These are phyloP conservation scores for Metrosideros polymorpha DNA, from an alignment of 441 rosid genomes.

Conservation along the genomic window DNA sequence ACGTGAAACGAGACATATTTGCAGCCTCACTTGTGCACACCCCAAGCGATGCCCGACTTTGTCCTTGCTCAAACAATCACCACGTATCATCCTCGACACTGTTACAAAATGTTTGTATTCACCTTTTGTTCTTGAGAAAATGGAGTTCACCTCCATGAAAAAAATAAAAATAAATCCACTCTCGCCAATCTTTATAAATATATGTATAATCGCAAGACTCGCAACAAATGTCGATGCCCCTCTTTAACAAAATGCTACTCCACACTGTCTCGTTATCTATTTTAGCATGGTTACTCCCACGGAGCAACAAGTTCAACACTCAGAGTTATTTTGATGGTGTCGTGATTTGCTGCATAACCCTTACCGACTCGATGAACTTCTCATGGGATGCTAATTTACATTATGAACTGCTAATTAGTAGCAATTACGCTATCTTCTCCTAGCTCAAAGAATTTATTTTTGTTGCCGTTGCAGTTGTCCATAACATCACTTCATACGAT, in stretches of 20 bases:
- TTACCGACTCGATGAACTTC: not conserved
- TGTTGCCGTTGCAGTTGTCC: rapidly evolving
- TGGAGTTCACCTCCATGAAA: not conserved
- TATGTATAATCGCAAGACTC: not conserved
- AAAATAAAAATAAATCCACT: not conserved
- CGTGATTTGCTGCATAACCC: too few species aligned
- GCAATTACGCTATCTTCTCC: not conserved
- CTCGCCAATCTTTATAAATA: not conserved
- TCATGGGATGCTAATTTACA: not conserved
- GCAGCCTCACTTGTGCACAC: not conserved
- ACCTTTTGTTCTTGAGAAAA: not conserved
- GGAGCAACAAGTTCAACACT: not conserved
- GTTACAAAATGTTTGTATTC: not conserved
- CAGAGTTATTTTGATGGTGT: rapidly evolving
- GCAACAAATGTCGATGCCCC: rapidly evolving
- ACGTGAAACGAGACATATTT: not conserved
- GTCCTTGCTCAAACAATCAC: not conserved
- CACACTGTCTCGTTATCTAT: too few species aligned
- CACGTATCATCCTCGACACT: not conserved
- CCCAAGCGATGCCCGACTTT: not conserved
- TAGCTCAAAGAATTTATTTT: rapidly evolving
- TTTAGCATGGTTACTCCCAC: not conserved
- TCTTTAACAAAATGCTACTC: not conserved
- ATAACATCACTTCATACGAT: not conserved
- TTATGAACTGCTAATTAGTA: not conserved